Percentiles rank a stretch among this genome's conserved stretches.
Evolutionary conservation across 2,329 filamentous ascomycete species (phyloP).

Genomic region (Penicillium glabrum): DNA sequence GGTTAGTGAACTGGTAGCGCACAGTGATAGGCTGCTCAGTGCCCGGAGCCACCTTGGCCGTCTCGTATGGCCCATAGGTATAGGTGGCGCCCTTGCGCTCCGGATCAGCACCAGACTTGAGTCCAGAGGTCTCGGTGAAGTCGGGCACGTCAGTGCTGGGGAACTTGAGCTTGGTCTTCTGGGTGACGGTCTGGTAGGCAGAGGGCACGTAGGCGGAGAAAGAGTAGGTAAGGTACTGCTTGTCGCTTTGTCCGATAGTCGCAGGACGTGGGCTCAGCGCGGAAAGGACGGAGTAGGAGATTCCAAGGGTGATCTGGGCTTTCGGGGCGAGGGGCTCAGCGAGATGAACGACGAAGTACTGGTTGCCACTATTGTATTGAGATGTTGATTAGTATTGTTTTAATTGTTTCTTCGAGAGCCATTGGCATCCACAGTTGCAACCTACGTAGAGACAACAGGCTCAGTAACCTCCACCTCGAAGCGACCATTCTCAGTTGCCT

Average conservation of each 20-base stretch:
- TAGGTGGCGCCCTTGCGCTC: constrained; percentile 81
- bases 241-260: constrained; percentile 76
- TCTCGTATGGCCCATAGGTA: constrained; percentile 85
- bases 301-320: constrained; percentile 79
- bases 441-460: constrained; percentile 54
- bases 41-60: constrained; percentile 68
- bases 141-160: constrained; percentile 75
- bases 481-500: constrained; percentile 64
- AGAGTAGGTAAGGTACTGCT: constrained; percentile 81
- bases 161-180: constrained; percentile 97
- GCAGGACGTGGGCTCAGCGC: constrained; percentile 79
- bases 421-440: constrained; percentile 54
- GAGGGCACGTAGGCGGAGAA: constrained; percentile 85
- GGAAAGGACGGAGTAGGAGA: constrained; percentile 78
- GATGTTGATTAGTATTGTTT: constrained; percentile 6
- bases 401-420: constrained; percentile 7
- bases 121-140: constrained; percentile 70
- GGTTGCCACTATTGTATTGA: constrained; percentile 55
- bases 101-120: constrained; percentile 66
- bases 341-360: constrained; percentile 84
- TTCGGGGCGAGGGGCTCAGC: constrained; percentile 73
- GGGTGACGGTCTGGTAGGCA: constrained; percentile 81
- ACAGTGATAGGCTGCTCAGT: constrained; percentile 71
- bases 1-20: constrained; percentile 94
- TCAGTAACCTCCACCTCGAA: constrained; percentile 72